A percentile compares a stretch with the other conserved stretches of the same genome.
phyloP scores from a whole-genome alignment of 257 asterid species.

The Nicotiana paniculata region DNA sequence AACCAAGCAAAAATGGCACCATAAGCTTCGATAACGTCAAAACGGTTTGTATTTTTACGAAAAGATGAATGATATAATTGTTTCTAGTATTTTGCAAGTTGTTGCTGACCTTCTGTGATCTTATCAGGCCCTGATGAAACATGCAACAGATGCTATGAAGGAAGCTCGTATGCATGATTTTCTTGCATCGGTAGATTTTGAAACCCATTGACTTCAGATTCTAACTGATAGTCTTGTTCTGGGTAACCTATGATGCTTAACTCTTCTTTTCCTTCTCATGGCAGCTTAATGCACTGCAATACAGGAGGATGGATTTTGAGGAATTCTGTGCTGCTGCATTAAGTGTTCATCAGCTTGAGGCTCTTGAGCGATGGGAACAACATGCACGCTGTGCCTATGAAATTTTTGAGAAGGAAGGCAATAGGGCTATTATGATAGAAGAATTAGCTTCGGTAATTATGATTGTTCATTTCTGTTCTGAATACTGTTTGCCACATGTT shows the following conservation, averaged over 20 bases:
- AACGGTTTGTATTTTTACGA: slow-evolving; percentile 21
- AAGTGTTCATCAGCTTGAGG: slow-evolving; percentile 80
- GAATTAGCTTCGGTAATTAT: slow-evolving; percentile 80
- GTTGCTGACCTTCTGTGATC: neutral
- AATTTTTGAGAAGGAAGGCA: slow-evolving; percentile 82
- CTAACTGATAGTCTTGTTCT: neutral
- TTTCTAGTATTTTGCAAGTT: neutral
- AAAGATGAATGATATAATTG: neutral
- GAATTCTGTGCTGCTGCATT: slow-evolving; percentile 79
- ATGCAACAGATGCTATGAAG: slow-evolving; percentile 83
- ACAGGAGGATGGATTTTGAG: slow-evolving; percentile 93
- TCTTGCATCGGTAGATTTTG: slow-evolving; percentile 59
- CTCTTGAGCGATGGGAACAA: slow-evolving; percentile 80
- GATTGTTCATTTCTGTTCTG: neutral
- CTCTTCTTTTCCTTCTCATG: neutral
- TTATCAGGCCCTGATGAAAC: slow-evolving; percentile 66
- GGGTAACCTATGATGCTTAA: slow-evolving; percentile 12
- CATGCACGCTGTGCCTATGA: slow-evolving; percentile 89
- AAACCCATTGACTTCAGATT: neutral
- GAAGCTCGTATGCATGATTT: slow-evolving; percentile 74
- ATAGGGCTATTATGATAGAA: slow-evolving; percentile 80
- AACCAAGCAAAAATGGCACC: slow-evolving; percentile 48
- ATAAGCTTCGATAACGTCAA: slow-evolving; percentile 39
- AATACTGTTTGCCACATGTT: neutral
- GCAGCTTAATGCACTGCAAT: slow-evolving; percentile 86